phyloP scores from a whole-genome alignment of 73 alveolate species.

The Paramecium tetraurelia region DNA sequence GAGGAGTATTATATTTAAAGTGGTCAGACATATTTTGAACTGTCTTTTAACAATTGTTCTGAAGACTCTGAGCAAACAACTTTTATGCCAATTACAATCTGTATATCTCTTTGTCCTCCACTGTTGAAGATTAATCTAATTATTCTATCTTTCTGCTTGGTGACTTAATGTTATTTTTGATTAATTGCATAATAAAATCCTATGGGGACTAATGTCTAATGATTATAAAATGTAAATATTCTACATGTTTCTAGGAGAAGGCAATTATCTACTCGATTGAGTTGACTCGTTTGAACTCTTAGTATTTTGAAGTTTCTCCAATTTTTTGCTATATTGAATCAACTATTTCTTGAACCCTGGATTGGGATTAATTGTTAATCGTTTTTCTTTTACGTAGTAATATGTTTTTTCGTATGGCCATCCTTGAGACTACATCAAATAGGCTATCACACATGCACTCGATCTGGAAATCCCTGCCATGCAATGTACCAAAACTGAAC shows the following conservation, averaged over 20 bases:
- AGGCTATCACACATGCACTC: conserved; percentile 67
- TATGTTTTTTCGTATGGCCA: conserved; percentile 61
- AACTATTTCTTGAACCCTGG: conserved; percentile 66
- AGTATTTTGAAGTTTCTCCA: not conserved
- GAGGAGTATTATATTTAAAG: not conserved
- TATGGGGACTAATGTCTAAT: not conserved
- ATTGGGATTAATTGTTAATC: conserved; percentile 73
- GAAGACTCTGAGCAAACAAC: not conserved
- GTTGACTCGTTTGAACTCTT: not conserved
- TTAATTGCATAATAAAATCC: not conserved
- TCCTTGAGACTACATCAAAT: conserved; percentile 67
- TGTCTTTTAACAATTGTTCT: not conserved
- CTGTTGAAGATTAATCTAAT: not conserved
- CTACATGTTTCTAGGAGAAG: not conserved
- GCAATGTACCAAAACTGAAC: conserved; percentile 77
- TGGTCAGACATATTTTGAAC: not conserved
- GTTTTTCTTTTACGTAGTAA: conserved; percentile 61
- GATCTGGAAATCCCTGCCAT: conserved; percentile 73
- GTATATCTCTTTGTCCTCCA: not conserved
- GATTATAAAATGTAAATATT: not conserved
- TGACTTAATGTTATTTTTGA: not conserved
- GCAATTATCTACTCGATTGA: not conserved
- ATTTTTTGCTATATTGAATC: not conserved
- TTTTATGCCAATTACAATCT: not conserved
- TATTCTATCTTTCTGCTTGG: not conserved